These are phyloP conservation scores for Melanomma pulvis-pyrius DNA, from an alignment of 495 filamentous ascomycete species.

Conservation along the genomic window DNA sequence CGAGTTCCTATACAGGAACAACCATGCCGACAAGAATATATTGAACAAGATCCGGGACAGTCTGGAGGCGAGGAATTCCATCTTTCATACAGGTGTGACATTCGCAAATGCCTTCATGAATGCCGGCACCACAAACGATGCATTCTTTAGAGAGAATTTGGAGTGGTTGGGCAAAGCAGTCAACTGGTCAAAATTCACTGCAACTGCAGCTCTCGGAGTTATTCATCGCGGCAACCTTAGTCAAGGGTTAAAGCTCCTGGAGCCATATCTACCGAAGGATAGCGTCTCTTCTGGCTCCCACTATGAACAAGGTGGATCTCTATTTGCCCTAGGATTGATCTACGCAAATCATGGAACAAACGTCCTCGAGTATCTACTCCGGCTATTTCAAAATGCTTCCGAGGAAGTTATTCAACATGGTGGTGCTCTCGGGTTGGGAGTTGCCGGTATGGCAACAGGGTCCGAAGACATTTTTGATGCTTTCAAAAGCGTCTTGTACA, in stretches of 20 bases:
- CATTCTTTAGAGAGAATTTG: constrained; percentile 95
- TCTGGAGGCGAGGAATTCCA: constrained; percentile 92
- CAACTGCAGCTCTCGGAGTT: constrained; percentile 93
- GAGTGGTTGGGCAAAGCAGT: constrained; percentile 99
- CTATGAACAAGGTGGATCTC: constrained; percentile 92
- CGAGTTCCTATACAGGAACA: constrained; percentile 95
- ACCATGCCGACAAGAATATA: constrained; percentile 82
- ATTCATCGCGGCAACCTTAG: constrained; percentile 94
- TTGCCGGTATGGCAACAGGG: constrained; percentile 97
- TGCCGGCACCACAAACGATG: constrained; percentile 95
- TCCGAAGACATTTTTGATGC: constrained; percentile 89
- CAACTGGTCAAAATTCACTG: constrained; percentile 99
- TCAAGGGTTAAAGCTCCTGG: constrained; percentile 88
- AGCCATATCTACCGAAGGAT: constrained; percentile 88
- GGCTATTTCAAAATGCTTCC: constrained; percentile 80
- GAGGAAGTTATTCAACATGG: constrained; percentile 98
- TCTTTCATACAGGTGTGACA: constrained; percentile 96
- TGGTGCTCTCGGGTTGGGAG: constrained; percentile 90
- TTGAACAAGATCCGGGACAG: constrained; percentile 96
- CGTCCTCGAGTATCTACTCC: constrained; percentile 84
- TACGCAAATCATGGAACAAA: constrained; percentile 96
- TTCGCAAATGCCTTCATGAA: constrained; percentile 99
- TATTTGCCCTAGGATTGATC: constrained; percentile 95
- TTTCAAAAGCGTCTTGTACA: constrained; percentile 81
- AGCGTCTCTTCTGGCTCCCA: constrained; percentile 73